phyloP scores from a whole-genome alignment of 768 basidiomycete species.

The Lyophyllum atratum region DNA sequence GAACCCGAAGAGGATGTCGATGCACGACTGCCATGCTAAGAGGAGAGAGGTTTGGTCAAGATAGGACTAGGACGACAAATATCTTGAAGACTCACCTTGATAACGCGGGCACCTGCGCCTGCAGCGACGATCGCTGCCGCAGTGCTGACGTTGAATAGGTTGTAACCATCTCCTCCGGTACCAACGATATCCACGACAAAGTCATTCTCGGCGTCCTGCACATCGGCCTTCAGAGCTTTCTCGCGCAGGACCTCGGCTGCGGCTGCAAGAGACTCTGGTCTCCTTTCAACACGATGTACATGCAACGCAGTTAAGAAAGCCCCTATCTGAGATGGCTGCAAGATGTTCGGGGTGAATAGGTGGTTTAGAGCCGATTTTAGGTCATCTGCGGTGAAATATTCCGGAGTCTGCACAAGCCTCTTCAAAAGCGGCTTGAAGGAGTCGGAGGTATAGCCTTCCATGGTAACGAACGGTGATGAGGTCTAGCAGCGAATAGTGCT shows the following conservation, averaged over 20 bases:
- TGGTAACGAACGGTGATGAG: background rate
- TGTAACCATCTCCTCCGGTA: conserved; percentile 93
- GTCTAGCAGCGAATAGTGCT: background rate
- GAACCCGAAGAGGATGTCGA: conserved; percentile 95
- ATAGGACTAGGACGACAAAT: background rate
- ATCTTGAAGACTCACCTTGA: conserved; percentile 61
- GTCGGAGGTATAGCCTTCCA: conserved; percentile 30
- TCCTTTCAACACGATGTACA: conserved; percentile 72
- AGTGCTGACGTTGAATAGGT: conserved; percentile 97
- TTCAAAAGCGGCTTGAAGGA: conserved; percentile 78
- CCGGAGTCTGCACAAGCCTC: conserved; percentile 79
- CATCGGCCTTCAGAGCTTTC: conserved; percentile 63
- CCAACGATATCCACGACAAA: conserved; percentile 83
- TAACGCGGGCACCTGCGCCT: conserved; percentile 89
- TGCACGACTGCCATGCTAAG: conserved; percentile 85
- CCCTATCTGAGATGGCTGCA: conserved; percentile 78
- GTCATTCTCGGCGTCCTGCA: conserved; percentile 62
- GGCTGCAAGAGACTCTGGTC: conserved; percentile 75
- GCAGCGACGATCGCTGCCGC: conserved; percentile 93
- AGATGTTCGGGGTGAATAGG: conserved; percentile 64
- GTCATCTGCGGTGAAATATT: conserved; percentile 79
- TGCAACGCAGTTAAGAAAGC: conserved; percentile 89
- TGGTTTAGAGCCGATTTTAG: conserved; percentile 73
- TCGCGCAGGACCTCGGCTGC: conserved; percentile 75
- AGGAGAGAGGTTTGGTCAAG: background rate